phyloP scores from a whole-genome alignment of 805 yeast genomes.

The Ogataea haglerorum region DNA sequence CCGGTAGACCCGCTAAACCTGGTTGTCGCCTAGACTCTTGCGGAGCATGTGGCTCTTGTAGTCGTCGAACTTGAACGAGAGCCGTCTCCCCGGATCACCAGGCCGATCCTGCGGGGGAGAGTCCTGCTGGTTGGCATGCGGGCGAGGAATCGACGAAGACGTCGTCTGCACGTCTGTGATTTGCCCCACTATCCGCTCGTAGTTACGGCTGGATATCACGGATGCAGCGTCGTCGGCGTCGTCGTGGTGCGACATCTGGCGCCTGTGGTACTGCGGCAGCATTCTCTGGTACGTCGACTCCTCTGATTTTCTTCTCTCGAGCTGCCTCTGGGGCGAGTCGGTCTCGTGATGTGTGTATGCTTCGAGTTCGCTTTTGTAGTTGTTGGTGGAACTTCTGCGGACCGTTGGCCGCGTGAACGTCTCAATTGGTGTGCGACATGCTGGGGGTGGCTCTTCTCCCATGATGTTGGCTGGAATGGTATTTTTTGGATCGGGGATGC shows the following conservation, averaged over 20 bases:
- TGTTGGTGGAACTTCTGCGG: constrained; percentile 16
- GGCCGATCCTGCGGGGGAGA: neutral
- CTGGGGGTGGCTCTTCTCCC: constrained; percentile 20
- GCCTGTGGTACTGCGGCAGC: constrained; percentile 23
- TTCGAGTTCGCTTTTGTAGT: constrained; percentile 24
- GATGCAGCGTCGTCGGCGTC: constrained; percentile 10
- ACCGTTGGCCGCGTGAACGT: constrained; percentile 11
- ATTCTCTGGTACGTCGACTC: constrained; percentile 19
- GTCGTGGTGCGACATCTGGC: constrained; percentile 17
- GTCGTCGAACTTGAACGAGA: constrained; percentile 27
- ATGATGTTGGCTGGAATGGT: no score
- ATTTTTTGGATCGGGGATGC: neutral
- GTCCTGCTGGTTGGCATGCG: neutral
- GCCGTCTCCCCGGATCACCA: neutral
- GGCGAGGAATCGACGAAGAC: neutral
- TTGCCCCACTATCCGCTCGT: constrained; percentile 10
- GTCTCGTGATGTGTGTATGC: constrained; percentile 14
- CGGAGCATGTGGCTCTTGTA: constrained; percentile 25
- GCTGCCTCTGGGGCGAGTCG: constrained; percentile 8
- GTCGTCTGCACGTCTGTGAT: neutral
- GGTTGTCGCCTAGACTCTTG: constrained; percentile 21
- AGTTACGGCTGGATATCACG: constrained; percentile 10
- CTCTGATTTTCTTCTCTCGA: constrained; percentile 21
- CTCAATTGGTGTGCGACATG: constrained; percentile 17
- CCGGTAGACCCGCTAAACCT: neutral